A percentile compares a stretch with the other conserved stretches of the same genome.
These are phyloP conservation scores for Cutaneotrichosporon spelunceum DNA, from an alignment of 1,284 basidiomycete species.

Conservation along the genomic window DNA sequence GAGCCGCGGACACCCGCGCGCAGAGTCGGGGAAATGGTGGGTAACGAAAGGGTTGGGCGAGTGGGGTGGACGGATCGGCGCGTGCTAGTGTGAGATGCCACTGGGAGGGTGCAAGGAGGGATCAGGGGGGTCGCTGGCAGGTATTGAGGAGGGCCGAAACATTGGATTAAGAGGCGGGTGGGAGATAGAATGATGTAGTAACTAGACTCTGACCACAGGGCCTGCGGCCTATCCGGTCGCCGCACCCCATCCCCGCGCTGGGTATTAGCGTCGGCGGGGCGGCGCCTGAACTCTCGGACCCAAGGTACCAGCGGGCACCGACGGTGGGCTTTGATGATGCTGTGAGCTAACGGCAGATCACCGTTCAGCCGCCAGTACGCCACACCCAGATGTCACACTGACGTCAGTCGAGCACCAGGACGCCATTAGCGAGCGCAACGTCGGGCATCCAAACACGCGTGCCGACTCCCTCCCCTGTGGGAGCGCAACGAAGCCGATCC, in stretches of 20 bases:
- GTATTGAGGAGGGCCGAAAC: not conserved
- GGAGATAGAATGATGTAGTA: not conserved
- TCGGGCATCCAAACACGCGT: not conserved
- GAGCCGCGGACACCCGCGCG: not conserved
- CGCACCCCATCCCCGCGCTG: not conserved
- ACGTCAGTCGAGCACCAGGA: not conserved
- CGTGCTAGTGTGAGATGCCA: not conserved
- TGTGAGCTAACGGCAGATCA: constrained; percentile 18
- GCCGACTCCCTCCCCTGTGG: not conserved
- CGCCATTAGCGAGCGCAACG: too few relatives aligned
- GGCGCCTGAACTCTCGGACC: not conserved
- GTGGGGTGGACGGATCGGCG: not conserved
- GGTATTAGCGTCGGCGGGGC: not conserved
- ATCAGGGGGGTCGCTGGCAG: not conserved
- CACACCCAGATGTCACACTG: not conserved
- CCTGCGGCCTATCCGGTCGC: not conserved
- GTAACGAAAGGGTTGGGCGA: not conserved
- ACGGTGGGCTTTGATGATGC: not conserved
- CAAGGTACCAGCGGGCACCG: not conserved
- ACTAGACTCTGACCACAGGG: not conserved
- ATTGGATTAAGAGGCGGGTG: not conserved
- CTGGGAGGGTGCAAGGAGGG: not conserved
- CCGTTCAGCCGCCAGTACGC: constrained; percentile 19
- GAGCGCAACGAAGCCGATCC: too few relatives aligned
- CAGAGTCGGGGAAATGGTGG: not conserved